Percentiles rank a stretch among this genome's conserved stretches.
These are phyloP conservation scores for Ceratocystis alfenasii DNA, from an alignment of 2,329 filamentous ascomycete species.

Conservation along the genomic window DNA sequence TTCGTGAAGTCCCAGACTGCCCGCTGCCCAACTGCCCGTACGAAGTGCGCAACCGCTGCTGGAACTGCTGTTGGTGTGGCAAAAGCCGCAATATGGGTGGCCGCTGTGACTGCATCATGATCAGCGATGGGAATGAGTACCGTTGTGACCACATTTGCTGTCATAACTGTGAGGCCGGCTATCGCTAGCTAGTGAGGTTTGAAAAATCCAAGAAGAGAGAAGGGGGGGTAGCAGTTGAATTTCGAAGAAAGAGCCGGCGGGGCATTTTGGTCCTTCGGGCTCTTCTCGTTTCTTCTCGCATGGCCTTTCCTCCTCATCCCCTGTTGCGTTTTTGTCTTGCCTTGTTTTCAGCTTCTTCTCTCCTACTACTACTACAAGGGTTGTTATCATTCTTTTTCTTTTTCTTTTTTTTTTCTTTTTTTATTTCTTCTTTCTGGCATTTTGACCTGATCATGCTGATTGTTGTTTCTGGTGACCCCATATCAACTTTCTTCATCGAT, in stretches of 20 bases:
- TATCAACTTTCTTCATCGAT: not conserved
- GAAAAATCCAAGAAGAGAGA: not conserved
- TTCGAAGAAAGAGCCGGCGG: slow-evolving; percentile 4
- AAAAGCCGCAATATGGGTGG: slow-evolving; percentile 41
- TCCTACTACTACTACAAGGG: not conserved
- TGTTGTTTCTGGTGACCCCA: not conserved
- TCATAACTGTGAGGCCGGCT: slow-evolving; percentile 36
- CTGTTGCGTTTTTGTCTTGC: slow-evolving; percentile 4
- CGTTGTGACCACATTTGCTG: slow-evolving; percentile 46
- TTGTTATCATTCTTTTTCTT: not conserved
- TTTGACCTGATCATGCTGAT: not conserved
- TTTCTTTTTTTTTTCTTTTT: not conserved
- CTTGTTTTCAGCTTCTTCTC: not conserved
- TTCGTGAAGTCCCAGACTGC: slow-evolving; percentile 31
- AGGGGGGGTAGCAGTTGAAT: not conserved
- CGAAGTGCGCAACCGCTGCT: slow-evolving; percentile 37
- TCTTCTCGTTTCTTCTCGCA: slow-evolving; percentile 11
- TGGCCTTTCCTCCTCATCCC: not conserved
- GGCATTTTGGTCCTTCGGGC: slow-evolving; percentile 8
- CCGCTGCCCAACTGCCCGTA: slow-evolving; percentile 39
- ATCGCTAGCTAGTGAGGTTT: slow-evolving; percentile 24
- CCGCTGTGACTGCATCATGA: slow-evolving; percentile 42
- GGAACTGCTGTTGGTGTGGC: slow-evolving; percentile 47
- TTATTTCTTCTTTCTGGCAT: not conserved
- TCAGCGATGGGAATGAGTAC: slow-evolving; percentile 38